Base-by-base conservation (phyloP, 2,329 filamentous ascomycete genomes). In the Paradendryphiella salina region DNA sequence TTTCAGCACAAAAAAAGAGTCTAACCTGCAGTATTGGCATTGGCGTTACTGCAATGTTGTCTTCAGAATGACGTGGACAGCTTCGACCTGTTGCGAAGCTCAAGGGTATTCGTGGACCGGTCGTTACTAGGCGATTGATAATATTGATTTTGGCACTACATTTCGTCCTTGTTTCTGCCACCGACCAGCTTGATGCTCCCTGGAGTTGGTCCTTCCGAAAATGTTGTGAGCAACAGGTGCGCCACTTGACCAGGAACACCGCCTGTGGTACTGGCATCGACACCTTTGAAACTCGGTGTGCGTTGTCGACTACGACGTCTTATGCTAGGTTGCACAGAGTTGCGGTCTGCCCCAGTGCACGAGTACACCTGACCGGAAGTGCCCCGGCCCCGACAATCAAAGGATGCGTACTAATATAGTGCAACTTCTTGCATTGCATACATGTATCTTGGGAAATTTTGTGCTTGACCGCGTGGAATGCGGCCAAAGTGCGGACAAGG, bases 1-100 rank as follows among this genome's bases (percentile, higher is more conserved):
- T 46, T 35, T 33, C 14, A 44, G 43, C 36, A 40, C 36, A 38
- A 53, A 51, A 41, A 52, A 50, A 47, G n/a, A 50, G 31, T 48
- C 21, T 14, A 39, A n/a, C 17, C 32, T 23, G 32, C 37, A 36
- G 26, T 26, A 38, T 14, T 17, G 20, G 13, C 20, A 17, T 20
- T 14, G 13, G 10, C 33, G 20, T 45, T 14, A 18, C 17, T 14
- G 20, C 17, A 37, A n/a, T 37, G 5, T n/a, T 36, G 26, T 33
- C 28, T 28, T 14, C 23, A 31, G n/a, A n/a, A 45, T 50, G 50
- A 50, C 46, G 35, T 46, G 26, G 15, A 15, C 35, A 29, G 8
- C 23, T 28, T 29, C 21, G 42, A 28, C 38, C 23, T 28, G 10
- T 11, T 31, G 17, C n/a, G 4, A 15, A 21, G 26, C 38, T 28